These are phyloP conservation scores for Diutina ranongensis DNA, from an alignment of 1,139 yeast species.

Conservation along the genomic window DNA sequence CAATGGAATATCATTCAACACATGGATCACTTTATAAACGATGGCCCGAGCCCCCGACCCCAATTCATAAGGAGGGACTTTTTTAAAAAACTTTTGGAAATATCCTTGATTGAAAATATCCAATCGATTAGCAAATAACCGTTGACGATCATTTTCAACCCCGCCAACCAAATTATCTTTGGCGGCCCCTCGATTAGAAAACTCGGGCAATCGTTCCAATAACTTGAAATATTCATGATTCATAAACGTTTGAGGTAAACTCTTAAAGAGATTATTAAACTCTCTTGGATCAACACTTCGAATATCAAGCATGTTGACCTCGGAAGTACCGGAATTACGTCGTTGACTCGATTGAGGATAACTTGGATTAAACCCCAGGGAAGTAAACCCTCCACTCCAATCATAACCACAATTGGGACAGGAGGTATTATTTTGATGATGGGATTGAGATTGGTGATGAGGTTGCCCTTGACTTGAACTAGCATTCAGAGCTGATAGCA, in stretches of 20 bases:
- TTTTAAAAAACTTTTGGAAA: conserved; percentile 53
- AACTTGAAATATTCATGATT: conserved; percentile 31
- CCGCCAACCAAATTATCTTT: not conserved
- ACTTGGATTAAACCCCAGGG: not conserved
- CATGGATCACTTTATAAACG: conserved; percentile 75
- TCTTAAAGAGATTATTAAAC: not conserved
- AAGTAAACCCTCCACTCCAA: not conserved
- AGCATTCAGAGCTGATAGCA: conserved; percentile 15
- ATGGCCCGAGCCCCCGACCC: conserved; percentile 83
- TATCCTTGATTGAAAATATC: conserved; percentile 62
- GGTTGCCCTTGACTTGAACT: no score
- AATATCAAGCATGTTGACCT: not conserved
- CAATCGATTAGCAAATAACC: conserved; percentile 7
- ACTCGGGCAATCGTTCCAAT: conserved; percentile 11
- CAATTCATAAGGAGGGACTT: conserved; percentile 27
- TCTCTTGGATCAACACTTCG: conserved; percentile 1
- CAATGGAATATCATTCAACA: conserved; percentile 53
- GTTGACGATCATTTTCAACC: not conserved
- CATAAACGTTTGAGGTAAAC: conserved; percentile 15
- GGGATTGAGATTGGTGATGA: no score
- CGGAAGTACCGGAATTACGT: conserved; percentile 2
- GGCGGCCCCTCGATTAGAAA: not conserved
- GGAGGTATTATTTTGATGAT: not conserved
- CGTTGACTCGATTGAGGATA: not conserved
- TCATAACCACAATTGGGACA: conserved; percentile 5